Percentiles rank a stretch among this genome's conserved stretches.
Conservation (phyloP, 768 basidiomycete species). For the Boletus tylopilopsis region DNA sequence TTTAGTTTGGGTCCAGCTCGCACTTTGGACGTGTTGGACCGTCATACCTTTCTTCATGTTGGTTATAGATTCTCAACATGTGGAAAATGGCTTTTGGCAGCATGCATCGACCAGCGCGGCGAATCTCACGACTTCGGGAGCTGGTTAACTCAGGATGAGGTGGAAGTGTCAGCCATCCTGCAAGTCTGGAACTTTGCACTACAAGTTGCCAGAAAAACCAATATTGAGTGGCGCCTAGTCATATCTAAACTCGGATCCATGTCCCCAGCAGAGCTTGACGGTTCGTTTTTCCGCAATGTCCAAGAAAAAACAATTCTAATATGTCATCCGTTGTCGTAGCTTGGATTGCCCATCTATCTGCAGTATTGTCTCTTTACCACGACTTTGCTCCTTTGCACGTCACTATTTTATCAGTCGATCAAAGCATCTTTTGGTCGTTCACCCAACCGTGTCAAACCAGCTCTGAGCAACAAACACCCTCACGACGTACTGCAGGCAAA, state of each 20-base stretch:
- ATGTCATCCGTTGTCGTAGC: constrained; percentile 40
- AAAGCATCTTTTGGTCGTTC: constrained; percentile 58
- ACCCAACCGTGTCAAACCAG: constrained; percentile 30
- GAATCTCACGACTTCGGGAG: constrained; percentile 68
- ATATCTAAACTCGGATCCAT: constrained; percentile 67
- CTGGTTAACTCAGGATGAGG: constrained; percentile 55
- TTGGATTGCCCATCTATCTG: constrained; percentile 56
- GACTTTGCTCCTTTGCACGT: constrained; percentile 56
- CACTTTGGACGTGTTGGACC: constrained; percentile 49
- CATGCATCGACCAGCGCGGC: constrained; percentile 74
- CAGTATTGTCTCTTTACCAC: constrained; percentile 33
- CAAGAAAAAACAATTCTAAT: neutral
- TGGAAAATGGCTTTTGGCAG: constrained; percentile 74
- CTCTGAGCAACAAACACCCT: constrained; percentile 22
- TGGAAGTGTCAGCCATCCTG: constrained; percentile 45
- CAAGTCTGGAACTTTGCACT: constrained; percentile 71
- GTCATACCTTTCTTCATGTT: constrained; percentile 68
- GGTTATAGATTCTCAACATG: constrained; percentile 66
- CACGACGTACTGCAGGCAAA: constrained; percentile 30
- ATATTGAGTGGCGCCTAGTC: constrained; percentile 78
- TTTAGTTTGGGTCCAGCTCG: constrained; percentile 39
- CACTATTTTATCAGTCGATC: constrained; percentile 57
- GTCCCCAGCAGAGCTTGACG: constrained; percentile 55
- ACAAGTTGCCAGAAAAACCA: constrained; percentile 57
- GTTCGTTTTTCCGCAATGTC: constrained; percentile 38